Evolutionary conservation across 495 filamentous ascomycete species (phyloP), one percentile per base, ranked within the genome.

Genomic region (Cercophora sp.): DNA sequence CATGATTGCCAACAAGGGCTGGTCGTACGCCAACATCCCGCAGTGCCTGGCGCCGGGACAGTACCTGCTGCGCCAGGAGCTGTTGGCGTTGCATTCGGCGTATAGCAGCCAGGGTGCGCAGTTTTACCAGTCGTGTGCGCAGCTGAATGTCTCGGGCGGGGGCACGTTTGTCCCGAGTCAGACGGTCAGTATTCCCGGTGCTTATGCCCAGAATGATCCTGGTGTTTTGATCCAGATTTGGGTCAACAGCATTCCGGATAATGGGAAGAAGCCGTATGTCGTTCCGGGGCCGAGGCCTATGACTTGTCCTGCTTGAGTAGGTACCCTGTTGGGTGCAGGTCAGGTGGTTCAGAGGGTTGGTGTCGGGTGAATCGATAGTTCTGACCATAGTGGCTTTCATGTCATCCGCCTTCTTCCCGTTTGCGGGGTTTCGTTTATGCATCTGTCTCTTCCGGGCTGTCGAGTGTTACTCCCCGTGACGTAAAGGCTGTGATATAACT

Each of bases 1-100:
- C 48, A 49, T 56, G 53, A 51, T 56, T 25, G 49, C 49, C 25
- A 52, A 52, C 49, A 52, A 52, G 37, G 49, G 49, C 4, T 52
- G 49, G 49, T 31, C 49, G 37, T 52, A 52, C 49, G 29, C 49
- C 24, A 52, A 18, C 15, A 54, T 54, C 51, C 51, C 51, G 13
- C 13, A 15, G 15, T 54, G 51, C n/a, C 15, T 54, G 4, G 32
- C 26, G 2, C 27, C 26, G 8, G 51, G 51, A 20, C 26, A 54
- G 43, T 54, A 54, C 16, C 35, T 54, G 32, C 20, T 54, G 39
- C 20, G 51, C 3, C 16, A 25, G n/a, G 51, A 54, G 34, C 51
- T 46, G 13, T 5, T 54, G 24, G 51, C 51, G n/a, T 25, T 54
- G 43, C 51, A 54, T 29, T 54, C 51, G 15, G 51, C 51, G 13